These are phyloP conservation scores for Monilinia fructicola DNA, from an alignment of 2,329 filamentous ascomycete species.

Conservation along the genomic window DNA sequence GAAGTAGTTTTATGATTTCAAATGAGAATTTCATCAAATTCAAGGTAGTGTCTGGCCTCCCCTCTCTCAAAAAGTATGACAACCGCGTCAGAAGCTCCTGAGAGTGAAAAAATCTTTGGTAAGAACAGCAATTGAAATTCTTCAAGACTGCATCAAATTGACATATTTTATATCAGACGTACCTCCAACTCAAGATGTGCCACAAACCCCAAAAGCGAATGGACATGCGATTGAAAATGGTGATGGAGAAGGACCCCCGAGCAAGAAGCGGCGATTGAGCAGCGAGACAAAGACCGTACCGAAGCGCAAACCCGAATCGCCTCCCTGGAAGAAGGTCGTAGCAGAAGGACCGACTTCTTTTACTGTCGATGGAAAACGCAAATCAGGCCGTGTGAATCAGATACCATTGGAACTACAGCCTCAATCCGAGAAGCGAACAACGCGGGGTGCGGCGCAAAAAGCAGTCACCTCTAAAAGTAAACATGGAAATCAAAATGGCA, in stretches of 20 bases:
- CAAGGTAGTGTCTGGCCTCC: slow-evolving; percentile 45
- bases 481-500: slow-evolving; percentile 32
- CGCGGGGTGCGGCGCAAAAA: slow-evolving; percentile 48
- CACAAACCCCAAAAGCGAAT: slow-evolving; percentile 36
- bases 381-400: slow-evolving; percentile 63
- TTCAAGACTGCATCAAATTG: slow-evolving; percentile 20
- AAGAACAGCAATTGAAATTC: slow-evolving; percentile 20
- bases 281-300: slow-evolving; percentile 48
- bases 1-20: slow-evolving; percentile 57
- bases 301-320: slow-evolving; percentile 63
- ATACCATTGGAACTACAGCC: slow-evolving; percentile 55
- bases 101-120: slow-evolving; percentile 38
- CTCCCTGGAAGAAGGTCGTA: slow-evolving; percentile 86
- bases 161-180: slow-evolving; percentile 31
- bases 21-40: slow-evolving; percentile 59
- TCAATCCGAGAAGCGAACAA: slow-evolving; percentile 52
- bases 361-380: slow-evolving; percentile 68
- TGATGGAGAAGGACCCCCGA: slow-evolving; percentile 50
- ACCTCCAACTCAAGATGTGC: slow-evolving; percentile 32
- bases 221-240: slow-evolving; percentile 35
- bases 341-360: slow-evolving; percentile 88
- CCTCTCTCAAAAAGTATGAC: slow-evolving; percentile 40
- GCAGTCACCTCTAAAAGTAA: slow-evolving; percentile 36
- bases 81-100: slow-evolving; percentile 40
- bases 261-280: slow-evolving; percentile 65